Evolutionary conservation across 2,329 filamentous ascomycete species (phyloP).

Genomic region (Epichloe scottii): DNA sequence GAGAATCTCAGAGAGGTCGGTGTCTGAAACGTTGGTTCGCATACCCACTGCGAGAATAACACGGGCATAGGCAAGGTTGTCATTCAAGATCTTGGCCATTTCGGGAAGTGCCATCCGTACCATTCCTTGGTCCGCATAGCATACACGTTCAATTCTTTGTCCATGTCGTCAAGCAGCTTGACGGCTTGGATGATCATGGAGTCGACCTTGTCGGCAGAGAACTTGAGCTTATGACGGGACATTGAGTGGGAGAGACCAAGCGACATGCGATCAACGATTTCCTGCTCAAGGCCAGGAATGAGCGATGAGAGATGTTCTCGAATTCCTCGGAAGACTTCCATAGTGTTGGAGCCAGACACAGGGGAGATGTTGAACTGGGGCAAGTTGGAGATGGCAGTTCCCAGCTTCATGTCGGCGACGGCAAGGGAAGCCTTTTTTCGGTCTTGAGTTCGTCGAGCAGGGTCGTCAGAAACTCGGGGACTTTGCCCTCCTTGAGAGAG

Average conservation of each 20-base stretch:
- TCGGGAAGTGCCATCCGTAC: slow-evolving; percentile 99
- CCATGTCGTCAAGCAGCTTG: slow-evolving; percentile 82
- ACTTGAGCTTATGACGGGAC: slow-evolving; percentile 95
- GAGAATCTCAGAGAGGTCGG: slow-evolving; percentile 78
- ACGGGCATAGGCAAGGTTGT: slow-evolving; percentile 87
- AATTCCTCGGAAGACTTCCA: slow-evolving; percentile 88
- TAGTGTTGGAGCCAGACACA: slow-evolving; percentile 47
- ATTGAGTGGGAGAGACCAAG: slow-evolving; percentile 95
- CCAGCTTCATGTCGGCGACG: slow-evolving; percentile 86
- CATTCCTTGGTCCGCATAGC: slow-evolving; percentile 99
- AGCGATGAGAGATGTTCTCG: slow-evolving; percentile 81
- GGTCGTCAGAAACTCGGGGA: slow-evolving; percentile 71
- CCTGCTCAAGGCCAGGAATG: slow-evolving; percentile 73
- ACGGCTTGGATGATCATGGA: slow-evolving; percentile 99
- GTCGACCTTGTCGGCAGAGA: slow-evolving; percentile 96
- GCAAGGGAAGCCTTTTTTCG: slow-evolving; percentile 94
- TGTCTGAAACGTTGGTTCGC: slow-evolving; percentile 63
- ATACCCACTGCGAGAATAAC: slow-evolving; percentile 84
- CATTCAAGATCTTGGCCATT: slow-evolving; percentile 91
- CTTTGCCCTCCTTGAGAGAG: slow-evolving; percentile 83
- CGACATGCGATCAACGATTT: slow-evolving; percentile 87
- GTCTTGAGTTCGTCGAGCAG: slow-evolving; percentile 86
- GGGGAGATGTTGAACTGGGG: slow-evolving; percentile 76
- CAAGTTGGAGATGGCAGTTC: slow-evolving; percentile 83
- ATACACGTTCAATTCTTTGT: slow-evolving; percentile 98